A percentile compares a stretch with the other conserved stretches of the same genome.
phyloP scores from a whole-genome alignment of 2,329 filamentous ascomycete genomes.

The Chrysosphaeria jannelii region DNA sequence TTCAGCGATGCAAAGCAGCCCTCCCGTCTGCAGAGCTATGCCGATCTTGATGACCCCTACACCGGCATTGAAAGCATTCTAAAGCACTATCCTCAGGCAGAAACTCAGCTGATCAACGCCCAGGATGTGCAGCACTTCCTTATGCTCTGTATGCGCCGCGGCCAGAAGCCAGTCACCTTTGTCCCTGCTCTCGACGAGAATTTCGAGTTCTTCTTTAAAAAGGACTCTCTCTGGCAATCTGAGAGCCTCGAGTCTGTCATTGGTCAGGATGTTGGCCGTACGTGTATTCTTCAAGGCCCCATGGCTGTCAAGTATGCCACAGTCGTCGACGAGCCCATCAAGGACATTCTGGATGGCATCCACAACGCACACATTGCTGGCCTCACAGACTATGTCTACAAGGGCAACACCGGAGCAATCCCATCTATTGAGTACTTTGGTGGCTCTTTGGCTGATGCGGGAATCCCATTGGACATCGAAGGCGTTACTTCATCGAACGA shows the following conservation, averaged over 20 bases:
- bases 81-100: constrained; percentile 56
- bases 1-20: constrained; percentile 54
- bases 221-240: constrained; percentile 97
- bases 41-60: constrained; percentile 63
- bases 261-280: constrained; percentile 80
- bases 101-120: constrained; percentile 80
- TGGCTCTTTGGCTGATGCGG: constrained; percentile 46
- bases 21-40: constrained; percentile 69
- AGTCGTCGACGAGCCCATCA: constrained; percentile 71
- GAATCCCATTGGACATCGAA: constrained; percentile 50
- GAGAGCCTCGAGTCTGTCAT: constrained; percentile 92
- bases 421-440: constrained; percentile 88
- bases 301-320: constrained; percentile 78
- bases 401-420: constrained; percentile 38
- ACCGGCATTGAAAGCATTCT: constrained; percentile 50
- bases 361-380: constrained; percentile 64
- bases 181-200: constrained; percentile 87
- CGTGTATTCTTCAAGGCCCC: constrained; percentile 86
- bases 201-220: constrained; percentile 99
- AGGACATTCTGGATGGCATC: constrained; percentile 77
- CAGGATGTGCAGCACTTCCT: constrained; percentile 97
- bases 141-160: constrained; percentile 64
- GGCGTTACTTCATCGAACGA: constrained; percentile 55
- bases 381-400: constrained; percentile 55
- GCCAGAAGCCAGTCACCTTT: constrained; percentile 91